Percentiles rank a stretch among this genome's conserved stretches.
These are phyloP conservation scores for Neospermospora avenae DNA, from an alignment of 2,329 filamentous ascomycete species.

Conservation along the genomic window DNA sequence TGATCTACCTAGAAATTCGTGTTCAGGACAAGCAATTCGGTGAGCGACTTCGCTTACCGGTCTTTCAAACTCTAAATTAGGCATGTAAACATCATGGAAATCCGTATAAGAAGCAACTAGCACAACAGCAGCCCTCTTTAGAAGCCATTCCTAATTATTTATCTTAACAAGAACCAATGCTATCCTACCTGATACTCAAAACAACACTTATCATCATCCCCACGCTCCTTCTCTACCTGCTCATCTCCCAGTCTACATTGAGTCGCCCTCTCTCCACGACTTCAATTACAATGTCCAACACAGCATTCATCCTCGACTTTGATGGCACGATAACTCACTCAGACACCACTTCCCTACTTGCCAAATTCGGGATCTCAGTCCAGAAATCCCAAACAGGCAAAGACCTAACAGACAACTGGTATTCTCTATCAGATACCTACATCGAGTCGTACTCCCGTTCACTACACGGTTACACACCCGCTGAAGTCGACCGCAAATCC, in stretches of 20 bases:
- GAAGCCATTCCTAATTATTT: neutral
- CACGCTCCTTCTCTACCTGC: neutral
- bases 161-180: neutral
- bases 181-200: neutral
- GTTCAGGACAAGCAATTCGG: neutral
- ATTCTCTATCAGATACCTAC: conserved; percentile 22
- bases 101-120: neutral
- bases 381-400: conserved; percentile 10
- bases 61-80: no score
- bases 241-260: neutral
- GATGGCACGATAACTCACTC: conserved; percentile 34
- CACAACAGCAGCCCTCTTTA: neutral
- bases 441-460: conserved; percentile 19
- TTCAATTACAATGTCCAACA: neutral
- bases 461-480: conserved; percentile 19
- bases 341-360: conserved; percentile 30
- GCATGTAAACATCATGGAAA: no score
- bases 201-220: neutral
- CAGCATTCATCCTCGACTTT: conserved; percentile 32
- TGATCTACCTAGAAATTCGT: no score
- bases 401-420: conserved; percentile 11
- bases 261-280: no score
- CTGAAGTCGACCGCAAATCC: conserved; percentile 16
- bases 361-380: conserved; percentile 15
- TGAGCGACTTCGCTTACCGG: neutral